Base-by-base conservation (phyloP, 805 yeast genomes). In the Ogataea glucozyma region DNA sequence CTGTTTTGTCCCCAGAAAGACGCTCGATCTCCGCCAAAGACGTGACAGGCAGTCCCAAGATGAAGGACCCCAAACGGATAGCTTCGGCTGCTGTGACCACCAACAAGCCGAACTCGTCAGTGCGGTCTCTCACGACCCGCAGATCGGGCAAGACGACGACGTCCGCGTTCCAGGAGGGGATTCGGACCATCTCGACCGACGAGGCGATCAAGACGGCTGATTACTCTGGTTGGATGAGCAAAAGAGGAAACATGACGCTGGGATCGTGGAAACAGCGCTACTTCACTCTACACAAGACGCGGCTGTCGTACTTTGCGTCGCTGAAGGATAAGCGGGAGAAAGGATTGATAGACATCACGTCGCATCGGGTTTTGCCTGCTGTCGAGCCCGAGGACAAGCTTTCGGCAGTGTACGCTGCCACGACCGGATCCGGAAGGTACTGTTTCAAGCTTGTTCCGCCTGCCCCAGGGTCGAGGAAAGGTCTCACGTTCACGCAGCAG, bases 381-480 rank as follows among this genome's bases (percentile, higher is more conserved):
- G 73, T 72, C 45, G 90, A 84, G 45, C 66, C 73, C 11, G 95
- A 88, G 54, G 97, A 90, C 66, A 87, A 85, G 60, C 16, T 64
- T 3, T 81, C 88, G 27, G 87, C 97, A 0, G 66, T 91, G 35
- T 87, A 87, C 63, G 97, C 98, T 0, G 93, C 97, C 0, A 82
- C 91, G 23, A 85, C 96, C 3, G 97, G 97, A 7, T 83, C 86
- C 32, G 98, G 98, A n/a, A 75, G 95, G 30, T 87, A 80, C 60
- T 88, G 96, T 57, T 91, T 93, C 71, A 90, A 90, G 64, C 63
- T 93, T 10, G 79, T 90, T 3, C 99, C 99, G 8, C 99, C 99
- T 0, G 96, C 95, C 2, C 98, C 98, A 0, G 99, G 99, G 0
- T 87, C 91, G 40, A 83, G 84, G 52, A 91, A 90, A 66, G 98